Evolutionary conservation across 164 flowering plant species (phyloP), one percentile per base, ranked within the genome.

Genomic region (Dillenia suffruticosa): DNA sequence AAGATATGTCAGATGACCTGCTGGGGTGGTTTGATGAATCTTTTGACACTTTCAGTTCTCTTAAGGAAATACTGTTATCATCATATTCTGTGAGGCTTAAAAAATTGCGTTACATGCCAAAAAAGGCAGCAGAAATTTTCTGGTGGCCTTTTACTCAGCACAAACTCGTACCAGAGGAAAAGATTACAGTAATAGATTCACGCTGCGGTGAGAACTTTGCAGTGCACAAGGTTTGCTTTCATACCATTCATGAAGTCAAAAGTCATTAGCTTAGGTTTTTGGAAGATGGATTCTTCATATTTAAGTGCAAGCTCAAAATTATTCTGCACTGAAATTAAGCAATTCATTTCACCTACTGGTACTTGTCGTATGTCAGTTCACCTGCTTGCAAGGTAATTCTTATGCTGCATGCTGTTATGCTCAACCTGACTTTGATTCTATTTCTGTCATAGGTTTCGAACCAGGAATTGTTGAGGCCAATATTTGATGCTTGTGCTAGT

Each of bases 91-190:
- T 85, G 64, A 82, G 96, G 67, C 60, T 82, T 44, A 63, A 72
- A 49, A 80, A 83, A 70, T 68, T 95, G 58, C 83, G 67, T 65
- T 81, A 77, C 11, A 85, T 90, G 96, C 82, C 90, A 58, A 84
- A 75, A 68, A 88, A 74, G 63, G 97, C 97, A 9, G 58, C 70
- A 46, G 82, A 85, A 51, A 50, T 84, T 49, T 76, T 95, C 43
- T 95, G 99, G 99, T 95, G 99, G 97, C 97, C 97, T 40, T 95
- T 95, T 68, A 95, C 99, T 65, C 99, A 95, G 72, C 97, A 95
- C 68, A 76, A 70, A 61, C 88, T 86, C 72, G 92, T 91, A 51
- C 81, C 96, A 47, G 78, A 82, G 62, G 86, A 79, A 63, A 81
- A 40, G 46, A 87, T 95, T 56, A 92, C 99, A 15, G 96, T 95